Conservation (phyloP, 2,329 filamentous ascomycete genomes). For the Nothophaeocryptopus gaeumannii region DNA sequence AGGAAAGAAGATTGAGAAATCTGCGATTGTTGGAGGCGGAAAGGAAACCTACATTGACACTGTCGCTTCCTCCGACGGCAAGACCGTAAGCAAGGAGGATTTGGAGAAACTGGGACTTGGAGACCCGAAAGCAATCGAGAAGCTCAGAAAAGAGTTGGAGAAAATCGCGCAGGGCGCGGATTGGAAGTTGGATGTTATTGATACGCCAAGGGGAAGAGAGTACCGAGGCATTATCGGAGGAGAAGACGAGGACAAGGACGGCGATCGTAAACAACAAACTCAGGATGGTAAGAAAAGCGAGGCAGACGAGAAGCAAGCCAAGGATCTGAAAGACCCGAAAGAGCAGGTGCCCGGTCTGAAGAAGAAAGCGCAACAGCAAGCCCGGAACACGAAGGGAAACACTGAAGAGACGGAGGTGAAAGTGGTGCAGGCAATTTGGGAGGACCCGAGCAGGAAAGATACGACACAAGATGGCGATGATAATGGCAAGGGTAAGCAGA, state of each 20-base stretch:
- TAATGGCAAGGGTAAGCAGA: conserved; percentile 1
- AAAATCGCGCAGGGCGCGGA: conserved; percentile 66
- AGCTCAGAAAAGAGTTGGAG: conserved; percentile 66
- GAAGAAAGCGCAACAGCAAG: conserved; percentile 3
- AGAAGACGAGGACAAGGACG: conserved; percentile 44
- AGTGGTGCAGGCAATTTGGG: conserved; percentile 22
- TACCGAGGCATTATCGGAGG: conserved; percentile 67
- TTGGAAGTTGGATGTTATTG: conserved; percentile 79
- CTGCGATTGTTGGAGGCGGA: conserved; percentile 47
- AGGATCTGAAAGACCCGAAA: no score
- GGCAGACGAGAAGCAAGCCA: conserved; percentile 14
- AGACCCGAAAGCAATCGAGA: conserved; percentile 68
- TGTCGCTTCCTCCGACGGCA: conserved; percentile 58
- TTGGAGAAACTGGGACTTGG: conserved; percentile 61
- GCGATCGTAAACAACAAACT: conserved; percentile 41
- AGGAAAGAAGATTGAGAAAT: conserved; percentile 56
- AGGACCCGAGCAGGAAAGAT: conserved; percentile 21
- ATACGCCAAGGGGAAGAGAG: conserved; percentile 63
- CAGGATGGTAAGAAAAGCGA: conserved; percentile 41
- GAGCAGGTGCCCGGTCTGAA: not conserved
- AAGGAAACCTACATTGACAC: conserved; percentile 55
- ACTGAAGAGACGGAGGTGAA: not conserved
- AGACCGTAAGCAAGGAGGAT: conserved; percentile 36
- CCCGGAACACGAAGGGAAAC: not conserved
- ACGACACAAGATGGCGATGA: not conserved